Percentiles rank a stretch among this genome's conserved stretches.
These are phyloP conservation scores for Russula ochroleuca DNA, from an alignment of 768 basidiomycete species.

Conservation along the genomic window DNA sequence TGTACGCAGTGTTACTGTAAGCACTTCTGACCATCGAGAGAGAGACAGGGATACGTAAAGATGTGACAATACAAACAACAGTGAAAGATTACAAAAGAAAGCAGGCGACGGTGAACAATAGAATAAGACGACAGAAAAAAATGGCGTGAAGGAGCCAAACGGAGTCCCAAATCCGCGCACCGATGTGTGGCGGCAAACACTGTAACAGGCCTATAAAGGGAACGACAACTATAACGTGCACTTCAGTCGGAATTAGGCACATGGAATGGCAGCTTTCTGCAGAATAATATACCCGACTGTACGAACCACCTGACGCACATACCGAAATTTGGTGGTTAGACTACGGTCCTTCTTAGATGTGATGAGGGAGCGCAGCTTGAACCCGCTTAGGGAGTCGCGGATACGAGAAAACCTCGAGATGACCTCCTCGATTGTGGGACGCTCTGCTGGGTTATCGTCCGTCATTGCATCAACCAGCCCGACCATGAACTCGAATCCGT, in stretches of 20 bases:
- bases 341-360: conserved; percentile 8
- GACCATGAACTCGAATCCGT: conserved; percentile 35
- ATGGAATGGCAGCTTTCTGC: conserved; percentile 7
- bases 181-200: no score
- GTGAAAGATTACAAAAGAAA: no score
- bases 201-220: no score
- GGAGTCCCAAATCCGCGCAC: no score
- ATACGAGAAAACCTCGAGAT: conserved; percentile 32
- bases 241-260: not conserved
- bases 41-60: no score
- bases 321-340: conserved; percentile 1
- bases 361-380: conserved; percentile 35
- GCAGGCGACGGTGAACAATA: no score
- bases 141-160: no score
- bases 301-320: conserved; percentile 1
- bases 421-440: conserved; percentile 35
- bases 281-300: conserved; percentile 2
- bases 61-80: no score
- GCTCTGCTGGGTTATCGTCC: conserved; percentile 33
- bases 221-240: no score
- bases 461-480: conserved; percentile 36
- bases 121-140: no score
- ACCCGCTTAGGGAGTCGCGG: conserved; percentile 22
- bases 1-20: no score
- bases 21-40: no score